A percentile compares a stretch with the other conserved stretches of the same genome.
These are phyloP conservation scores for Arthonia radiata DNA, from an alignment of 495 filamentous ascomycete species.

Conservation along the genomic window DNA sequence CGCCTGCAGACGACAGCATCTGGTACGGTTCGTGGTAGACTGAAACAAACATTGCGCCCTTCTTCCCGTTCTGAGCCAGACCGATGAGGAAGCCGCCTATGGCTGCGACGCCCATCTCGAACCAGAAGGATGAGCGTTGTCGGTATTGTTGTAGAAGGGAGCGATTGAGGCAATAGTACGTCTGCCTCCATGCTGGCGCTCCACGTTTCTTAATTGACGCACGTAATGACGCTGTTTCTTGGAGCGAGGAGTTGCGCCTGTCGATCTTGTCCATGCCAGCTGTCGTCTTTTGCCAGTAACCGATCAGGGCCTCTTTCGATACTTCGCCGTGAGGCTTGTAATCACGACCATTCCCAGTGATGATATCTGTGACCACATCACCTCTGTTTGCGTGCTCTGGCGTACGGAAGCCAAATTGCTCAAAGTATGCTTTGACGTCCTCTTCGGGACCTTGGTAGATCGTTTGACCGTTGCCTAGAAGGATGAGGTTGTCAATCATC, in stretches of 20 bases:
- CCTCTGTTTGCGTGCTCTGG: slow-evolving; percentile 18
- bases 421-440: slow-evolving; percentile 19
- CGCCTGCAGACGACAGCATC: slow-evolving; percentile 23
- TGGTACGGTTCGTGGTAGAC: slow-evolving; percentile 23
- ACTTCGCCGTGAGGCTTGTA: slow-evolving; percentile 22
- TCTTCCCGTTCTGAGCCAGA: slow-evolving; percentile 19
- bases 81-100: slow-evolving; percentile 29
- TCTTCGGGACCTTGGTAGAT: slow-evolving; percentile 17
- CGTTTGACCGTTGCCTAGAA: slow-evolving; percentile 19
- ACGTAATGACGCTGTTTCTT: slow-evolving; percentile 7
- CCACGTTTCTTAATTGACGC: slow-evolving; percentile 17
- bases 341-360: slow-evolving; percentile 20
- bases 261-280: slow-evolving; percentile 7
- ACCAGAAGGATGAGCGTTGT: slow-evolving; percentile 19
- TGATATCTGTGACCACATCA: slow-evolving; percentile 25
- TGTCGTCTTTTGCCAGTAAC: slow-evolving; percentile 13
- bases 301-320: slow-evolving; percentile 18
- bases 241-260: slow-evolving; percentile 5
- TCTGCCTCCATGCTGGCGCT: slow-evolving; percentile 21
- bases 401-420: slow-evolving; percentile 18
- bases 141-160: slow-evolving; percentile 29
- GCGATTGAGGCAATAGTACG: slow-evolving; percentile 21
- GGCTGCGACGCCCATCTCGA: slow-evolving; percentile 25
- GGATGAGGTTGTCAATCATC: slow-evolving; percentile 20
- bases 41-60: slow-evolving; percentile 27